Base-by-base conservation (phyloP, 345 rosid genomes). In the Sonneratia caseolaris region DNA sequence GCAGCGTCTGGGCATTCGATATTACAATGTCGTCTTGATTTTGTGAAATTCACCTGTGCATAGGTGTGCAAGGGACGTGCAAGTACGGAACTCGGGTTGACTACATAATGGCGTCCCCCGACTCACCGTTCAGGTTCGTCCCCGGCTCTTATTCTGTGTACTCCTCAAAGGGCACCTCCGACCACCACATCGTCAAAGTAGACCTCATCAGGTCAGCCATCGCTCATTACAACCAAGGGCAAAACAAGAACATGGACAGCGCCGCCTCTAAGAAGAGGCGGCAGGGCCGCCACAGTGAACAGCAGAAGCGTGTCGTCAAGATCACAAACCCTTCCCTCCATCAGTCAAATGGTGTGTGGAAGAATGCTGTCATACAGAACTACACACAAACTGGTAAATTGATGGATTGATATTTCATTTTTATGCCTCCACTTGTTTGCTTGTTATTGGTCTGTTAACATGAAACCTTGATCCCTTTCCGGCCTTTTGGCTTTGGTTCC, bases 1-100 rank as follows among this genome's bases (percentile, higher is more conserved):
- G 32, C 32, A 27, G 32, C 43, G 9, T 40, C 43, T 40, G 43
- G 43, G 43, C 9, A 40, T 8, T 40, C 43, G 43, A 8, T 40
- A 22, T 37, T 5, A 48, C 70, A 3, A 32, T 22, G 65, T 70
- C 10, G n/a, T 13, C 62, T 21, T 69, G 40, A 0, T 70, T 24
- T 70, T 18, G 32, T 55, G 48, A 1, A 37, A 21, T 48, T 66
- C 21, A 22, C 36, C 36, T 8, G 19, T 69, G 77, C 51, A 47
- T 81, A 93, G 98, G 91, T 67, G 97, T 94, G 59, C 98, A 94
- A 72, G 98, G 98, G 70, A 94, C 98, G 0, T 94, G 98, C 85
- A 94, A 88, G 83, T 94, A 94, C 68, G 97, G 98, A 32, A 94
- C 98, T 43, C 81, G 98, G 53, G 89, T 94, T 40, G 97, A 94